Evolutionary conservation across 2,329 filamentous ascomycete genomes (phyloP), one percentile per base, ranked within the genome.

Genomic region (Pestalotiopsis fici): DNA sequence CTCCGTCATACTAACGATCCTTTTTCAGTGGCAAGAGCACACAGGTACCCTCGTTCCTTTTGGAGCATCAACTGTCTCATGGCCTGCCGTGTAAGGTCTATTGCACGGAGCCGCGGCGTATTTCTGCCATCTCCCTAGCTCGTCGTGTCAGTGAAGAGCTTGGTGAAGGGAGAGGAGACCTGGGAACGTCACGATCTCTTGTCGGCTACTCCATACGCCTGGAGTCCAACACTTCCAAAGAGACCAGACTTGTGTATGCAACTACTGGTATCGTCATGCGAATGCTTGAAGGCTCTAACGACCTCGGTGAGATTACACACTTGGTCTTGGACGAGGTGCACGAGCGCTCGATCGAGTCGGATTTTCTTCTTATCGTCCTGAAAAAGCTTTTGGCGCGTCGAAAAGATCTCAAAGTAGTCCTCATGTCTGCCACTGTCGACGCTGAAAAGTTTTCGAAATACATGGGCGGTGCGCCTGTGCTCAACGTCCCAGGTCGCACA

Each of bases 341-440:
- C 76, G 96, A 99, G 78, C 90, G 95, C 69, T 93, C 94, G 13
- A 98, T 99, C 72, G 96, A 99, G 77, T 97, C 95, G 66, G 96
- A 99, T 78, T 98, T 99, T 77, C 84, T 99, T 39, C 86, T 99
- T 18, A 96, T 99, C 72, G 93, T 98, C 1, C 86, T 99, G 63
- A 93, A 93, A 75, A 92, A 95, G 69, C 83, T 99, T 3, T 87
- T 98, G 81, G 78, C 87, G 35, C 88, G 88, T 71, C 88, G 95
- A 65, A 91, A 91, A 69, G 93, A 97, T 70, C 84, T 99, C 64
- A 98, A 97, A 79, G 92, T 99, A 23, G 87, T 99, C 47, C 86
- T 99, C 60, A 99, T 99, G 96, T 98, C 95, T 71, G 96, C 96
- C 12, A 99, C 96, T 0, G 94, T 99, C 7, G 94, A 99, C 78